A percentile compares a stretch with the other conserved stretches of the same genome.
Evolutionary conservation across 2,329 filamentous ascomycete genomes (phyloP).

Genomic region (Ceratocystis lukuohia): DNA sequence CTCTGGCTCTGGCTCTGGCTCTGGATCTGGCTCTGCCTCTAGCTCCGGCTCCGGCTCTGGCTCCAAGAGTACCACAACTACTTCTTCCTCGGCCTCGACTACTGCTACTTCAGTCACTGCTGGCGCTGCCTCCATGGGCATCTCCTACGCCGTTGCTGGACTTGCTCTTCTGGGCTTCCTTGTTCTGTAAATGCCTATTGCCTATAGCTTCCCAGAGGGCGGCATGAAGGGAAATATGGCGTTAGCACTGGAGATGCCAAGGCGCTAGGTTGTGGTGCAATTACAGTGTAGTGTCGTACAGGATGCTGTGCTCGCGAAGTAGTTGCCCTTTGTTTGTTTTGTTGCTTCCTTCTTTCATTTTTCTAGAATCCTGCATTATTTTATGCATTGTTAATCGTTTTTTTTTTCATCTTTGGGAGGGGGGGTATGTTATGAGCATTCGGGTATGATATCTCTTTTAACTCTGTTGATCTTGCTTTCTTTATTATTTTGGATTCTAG

Average conservation of each 20-base stretch:
- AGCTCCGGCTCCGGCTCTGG: not conserved
- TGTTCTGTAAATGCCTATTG: conserved; percentile 10
- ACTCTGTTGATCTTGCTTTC: conserved; percentile 1
- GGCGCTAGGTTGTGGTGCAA: not conserved
- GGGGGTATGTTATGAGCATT: conserved; percentile 3
- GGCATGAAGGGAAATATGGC: not conserved
- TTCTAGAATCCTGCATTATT: not conserved
- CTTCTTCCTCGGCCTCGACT: not conserved
- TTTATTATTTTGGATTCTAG: not conserved
- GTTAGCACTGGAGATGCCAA: not conserved
- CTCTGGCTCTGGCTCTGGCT: not conserved
- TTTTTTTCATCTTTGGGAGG: too few relatives aligned
- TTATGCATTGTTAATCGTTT: not conserved
- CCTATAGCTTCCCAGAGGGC: not conserved
- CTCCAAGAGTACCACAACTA: not conserved
- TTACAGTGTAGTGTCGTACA: not conserved
- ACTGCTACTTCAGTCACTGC: not conserved
- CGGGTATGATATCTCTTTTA: conserved; percentile 9
- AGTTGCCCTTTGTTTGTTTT: not conserved
- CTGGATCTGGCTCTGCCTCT: not conserved
- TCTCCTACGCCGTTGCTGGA: conserved; percentile 16
- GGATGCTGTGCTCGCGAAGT: not conserved
- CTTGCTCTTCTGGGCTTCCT: conserved; percentile 16
- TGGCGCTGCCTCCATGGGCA: not conserved
- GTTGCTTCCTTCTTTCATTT: not conserved